Evolutionary conservation across 176 grass and related monocot genomes (phyloP).

Genomic region (Hordeum marinum): DNA sequence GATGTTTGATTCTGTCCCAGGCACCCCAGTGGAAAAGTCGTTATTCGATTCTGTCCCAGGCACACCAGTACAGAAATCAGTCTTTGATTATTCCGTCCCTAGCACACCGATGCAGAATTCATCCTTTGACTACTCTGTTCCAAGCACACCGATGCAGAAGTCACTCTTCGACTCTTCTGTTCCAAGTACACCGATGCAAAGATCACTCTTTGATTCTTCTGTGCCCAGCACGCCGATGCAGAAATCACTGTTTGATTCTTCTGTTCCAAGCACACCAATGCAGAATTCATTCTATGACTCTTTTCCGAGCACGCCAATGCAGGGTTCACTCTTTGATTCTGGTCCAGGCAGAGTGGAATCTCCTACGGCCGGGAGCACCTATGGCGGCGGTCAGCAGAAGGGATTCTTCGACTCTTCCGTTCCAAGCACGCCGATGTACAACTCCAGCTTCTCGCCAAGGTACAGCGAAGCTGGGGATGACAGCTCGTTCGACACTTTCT

Average conservation of each 20-base stretch:
- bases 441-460: slow-evolving; percentile 77
- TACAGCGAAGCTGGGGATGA: slow-evolving; percentile 86
- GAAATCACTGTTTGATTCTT: slow-evolving; percentile 65
- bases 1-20: slow-evolving; percentile 58
- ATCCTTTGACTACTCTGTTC: slow-evolving; percentile 69
- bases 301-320: slow-evolving; percentile 59
- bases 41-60: slow-evolving; percentile 79
- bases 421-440: slow-evolving; percentile 80
- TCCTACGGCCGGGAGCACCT: slow-evolving; percentile 45
- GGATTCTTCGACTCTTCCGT: slow-evolving; percentile 76
- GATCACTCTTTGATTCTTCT: slow-evolving; percentile 68
- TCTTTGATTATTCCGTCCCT: slow-evolving; percentile 51
- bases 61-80: slow-evolving; percentile 46
- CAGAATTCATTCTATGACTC: slow-evolving; percentile 71
- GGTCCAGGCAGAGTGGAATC: slow-evolving; percentile 58
- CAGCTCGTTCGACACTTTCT: slow-evolving; percentile 76
- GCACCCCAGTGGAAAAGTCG: slow-evolving; percentile 47
- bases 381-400: slow-evolving; percentile 48
- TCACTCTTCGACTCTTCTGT: slow-evolving; percentile 62
- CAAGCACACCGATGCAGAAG: slow-evolving; percentile 43
- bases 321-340: slow-evolving; percentile 60
- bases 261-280: slow-evolving; percentile 55
- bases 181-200: slow-evolving; percentile 57
- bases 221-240: slow-evolving; percentile 34
- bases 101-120: slow-evolving; percentile 47